Conservation (phyloP, 257 asterid species). For the Lavandula angustifolia region DNA sequence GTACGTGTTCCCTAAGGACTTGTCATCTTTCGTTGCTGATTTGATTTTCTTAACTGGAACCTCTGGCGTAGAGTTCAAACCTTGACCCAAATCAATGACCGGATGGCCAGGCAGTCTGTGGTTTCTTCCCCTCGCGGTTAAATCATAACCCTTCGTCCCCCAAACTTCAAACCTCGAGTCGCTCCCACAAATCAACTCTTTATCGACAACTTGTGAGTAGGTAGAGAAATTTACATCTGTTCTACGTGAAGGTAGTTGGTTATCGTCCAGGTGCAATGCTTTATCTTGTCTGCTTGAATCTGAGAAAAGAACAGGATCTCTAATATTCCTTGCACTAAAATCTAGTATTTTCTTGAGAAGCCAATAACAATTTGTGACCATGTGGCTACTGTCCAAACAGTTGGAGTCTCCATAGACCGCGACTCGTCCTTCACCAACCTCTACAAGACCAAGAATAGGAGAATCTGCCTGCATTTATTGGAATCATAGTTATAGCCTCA, state of each 20-base stretch:
- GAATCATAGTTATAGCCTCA: slow-evolving; percentile 29
- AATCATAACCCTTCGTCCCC: slow-evolving; percentile 82
- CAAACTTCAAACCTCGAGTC: slow-evolving; percentile 94
- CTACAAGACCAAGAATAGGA: slow-evolving; percentile 91
- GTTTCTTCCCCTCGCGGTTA: slow-evolving; percentile 72
- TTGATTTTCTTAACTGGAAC: slow-evolving; percentile 35
- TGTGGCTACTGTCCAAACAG: slow-evolving; percentile 98
- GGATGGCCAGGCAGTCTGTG: slow-evolving; percentile 72
- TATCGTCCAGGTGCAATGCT: slow-evolving; percentile 59
- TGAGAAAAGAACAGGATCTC: slow-evolving; percentile 74
- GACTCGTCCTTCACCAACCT: slow-evolving; percentile 71
- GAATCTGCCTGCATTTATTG: slow-evolving; percentile 70
- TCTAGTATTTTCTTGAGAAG: slow-evolving; percentile 85
- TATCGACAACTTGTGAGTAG: slow-evolving; percentile 73
- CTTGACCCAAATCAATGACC: slow-evolving; percentile 53
- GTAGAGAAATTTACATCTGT: slow-evolving; percentile 85
- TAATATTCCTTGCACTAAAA: slow-evolving; percentile 60
- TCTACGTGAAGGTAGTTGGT: slow-evolving; percentile 88
- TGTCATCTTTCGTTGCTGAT: slow-evolving; percentile 39
- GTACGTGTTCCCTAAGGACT: slow-evolving; percentile 57
- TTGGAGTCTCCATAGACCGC: slow-evolving; percentile 96
- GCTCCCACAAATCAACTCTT: slow-evolving; percentile 71
- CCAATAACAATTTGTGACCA: slow-evolving; percentile 97
- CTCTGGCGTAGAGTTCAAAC: slow-evolving; percentile 55
- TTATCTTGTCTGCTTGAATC: slow-evolving; percentile 63